Base-by-base conservation (phyloP, 108 stramenopile genomes). In the Licmophora abbreviata region DNA sequence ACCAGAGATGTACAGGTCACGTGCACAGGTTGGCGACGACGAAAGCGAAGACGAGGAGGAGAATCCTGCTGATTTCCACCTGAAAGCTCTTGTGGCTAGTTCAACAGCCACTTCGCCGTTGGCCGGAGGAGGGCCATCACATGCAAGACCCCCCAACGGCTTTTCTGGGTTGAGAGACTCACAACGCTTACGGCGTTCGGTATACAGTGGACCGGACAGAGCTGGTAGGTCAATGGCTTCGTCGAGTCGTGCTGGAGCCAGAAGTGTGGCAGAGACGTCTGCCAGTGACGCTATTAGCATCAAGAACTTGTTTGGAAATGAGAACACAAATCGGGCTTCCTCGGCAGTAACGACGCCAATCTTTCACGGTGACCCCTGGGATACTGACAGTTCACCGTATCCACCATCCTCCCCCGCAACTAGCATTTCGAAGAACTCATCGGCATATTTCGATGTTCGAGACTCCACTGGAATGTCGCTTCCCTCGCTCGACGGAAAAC, bases 381-480 rank as follows among this genome's bases (percentile, higher is more conserved):
- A 44, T 44, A 21, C 22, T 8, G 43, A 44, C 43, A 44, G 17
- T 17, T 44, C 43, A n/a, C 22, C 43, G 12, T 21, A 44, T 8
- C 43, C 43, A 8, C 43, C 43, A 17, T 44, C 43, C 22, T 44
- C 43, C 7, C 43, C 52, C 4, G 54, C 54, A 41, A 63, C 73
- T 11, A 49, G 26, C 32, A 62, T 55, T 29, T 76, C 75, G 49
- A 66, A 59, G 29, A 63, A 63, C 0, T 76, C 75, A 0, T 76
- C 75, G 34, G 75, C 69, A 4, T 76, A 69, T 32, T 66, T 74
- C 34, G 31, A 51, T 36, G 40, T 44, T n/a, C 20, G 17, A 9
- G 22, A 18, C 8, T 15, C 43, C 12, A 21, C 22, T 17, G 12
- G 8, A 44, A 18, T 7, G 8, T 18, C 17, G 8, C 20, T 21